Base-by-base conservation (phyloP, 1,284 basidiomycete genomes). In the Schizophyllum amplum region DNA sequence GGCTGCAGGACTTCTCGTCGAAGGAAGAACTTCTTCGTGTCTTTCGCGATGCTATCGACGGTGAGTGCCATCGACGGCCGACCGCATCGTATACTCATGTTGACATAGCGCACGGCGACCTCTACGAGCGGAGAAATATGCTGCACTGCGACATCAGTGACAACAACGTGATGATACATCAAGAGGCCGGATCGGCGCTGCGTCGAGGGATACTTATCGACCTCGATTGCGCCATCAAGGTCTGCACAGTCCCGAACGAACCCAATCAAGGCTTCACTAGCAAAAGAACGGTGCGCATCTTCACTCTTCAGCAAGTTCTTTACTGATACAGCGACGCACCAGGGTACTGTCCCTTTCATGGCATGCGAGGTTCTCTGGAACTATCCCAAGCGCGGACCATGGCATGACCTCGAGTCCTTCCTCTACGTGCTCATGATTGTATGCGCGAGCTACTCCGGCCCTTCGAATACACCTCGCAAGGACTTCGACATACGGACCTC, bases 261-360 rank as follows among this genome's bases (percentile, higher is more conserved):
- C 52, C 46, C 9, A 47, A 52, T 15, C 7, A 24, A n/a, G 13
- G 26, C 1, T 24, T 53, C 1, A 24, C 24, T 1, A 50, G 51
- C 1, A 47, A 55, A 24, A 15, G 50, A 9, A 58, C 50, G 0
- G 53, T 55, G 48, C 13, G 50, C 25, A 1, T 6, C 1, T 49
- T 47, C 6, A 23, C 22, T 23, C 27, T 51, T 47, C 5, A 13
- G 7, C 13, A 42, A 13, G 33, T 42, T 9, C n/a, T n/a, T n/a
- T n/a, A 17, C 7, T 17, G 3, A 9, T 42, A 9, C 33, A 13
- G 33, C 11, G 13, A 13, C 7, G 7, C 13, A 13, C 33, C 9
- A 60, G 59, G 56, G 59, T 27, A 60, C 56, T 48, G 53, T 53
- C 23, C 17, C 48, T n/a, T 60, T 57, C 54, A 55, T 60, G 56